Percentiles rank a stretch among this genome's conserved stretches.
These are phyloP conservation scores for Euphorbia neoarborescens DNA, from an alignment of 441 rosid genomes.

Conservation along the genomic window DNA sequence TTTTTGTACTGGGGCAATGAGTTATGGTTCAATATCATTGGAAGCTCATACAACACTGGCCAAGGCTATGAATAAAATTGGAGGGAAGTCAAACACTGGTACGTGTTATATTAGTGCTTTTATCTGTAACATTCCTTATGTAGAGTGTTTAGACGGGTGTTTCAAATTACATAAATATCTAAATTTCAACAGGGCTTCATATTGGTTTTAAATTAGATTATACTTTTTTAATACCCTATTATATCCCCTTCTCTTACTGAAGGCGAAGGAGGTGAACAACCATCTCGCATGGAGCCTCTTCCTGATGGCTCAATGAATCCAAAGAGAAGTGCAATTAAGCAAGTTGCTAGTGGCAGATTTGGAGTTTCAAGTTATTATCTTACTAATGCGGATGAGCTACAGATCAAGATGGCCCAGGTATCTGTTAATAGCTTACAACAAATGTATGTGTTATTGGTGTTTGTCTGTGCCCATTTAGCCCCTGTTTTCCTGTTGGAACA, in stretches of 20 bases:
- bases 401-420: slow-evolving; percentile 99
- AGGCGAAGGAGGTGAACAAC: slow-evolving; percentile 99
- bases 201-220: not conserved
- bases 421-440: slow-evolving; percentile 2
- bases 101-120: slow-evolving; percentile 7
- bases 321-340: slow-evolving; percentile 96
- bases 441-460: slow-evolving; percentile 13
- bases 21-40: slow-evolving; percentile 95
- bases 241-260: not conserved
- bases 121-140: not conserved
- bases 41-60: slow-evolving; percentile 94
- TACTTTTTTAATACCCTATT: not conserved
- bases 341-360: slow-evolving; percentile 99
- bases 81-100: slow-evolving; percentile 99
- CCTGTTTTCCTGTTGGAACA: slow-evolving; percentile 46
- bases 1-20: slow-evolving; percentile 99
- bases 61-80: slow-evolving; percentile 91
- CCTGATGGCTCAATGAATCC: slow-evolving; percentile 90
- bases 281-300: slow-evolving; percentile 95
- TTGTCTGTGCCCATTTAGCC: slow-evolving; percentile 26
- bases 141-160: not conserved
- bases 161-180: not conserved
- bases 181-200: not conserved
- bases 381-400: slow-evolving; percentile 95
- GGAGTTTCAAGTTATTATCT: slow-evolving; percentile 98